Conservation (phyloP, 768 basidiomycete species). For the Termitomyces sp. region DNA sequence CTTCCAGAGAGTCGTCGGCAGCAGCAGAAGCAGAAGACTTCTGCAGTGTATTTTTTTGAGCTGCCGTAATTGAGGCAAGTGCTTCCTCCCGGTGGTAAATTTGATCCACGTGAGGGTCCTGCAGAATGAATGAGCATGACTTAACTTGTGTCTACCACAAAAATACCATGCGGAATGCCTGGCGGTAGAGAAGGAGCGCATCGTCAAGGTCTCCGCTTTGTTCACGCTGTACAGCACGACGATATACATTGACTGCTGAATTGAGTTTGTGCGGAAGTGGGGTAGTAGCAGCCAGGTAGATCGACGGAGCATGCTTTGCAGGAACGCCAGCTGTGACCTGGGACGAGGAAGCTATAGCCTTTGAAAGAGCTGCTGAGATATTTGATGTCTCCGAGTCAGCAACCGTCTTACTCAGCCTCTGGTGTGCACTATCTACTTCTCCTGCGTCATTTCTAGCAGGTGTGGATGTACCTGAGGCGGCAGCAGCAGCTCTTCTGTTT, state of each 20-base stretch:
- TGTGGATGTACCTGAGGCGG: neutral
- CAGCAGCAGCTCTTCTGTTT: slow-evolving; percentile 23
- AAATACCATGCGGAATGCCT: slow-evolving; percentile 63
- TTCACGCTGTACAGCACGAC: slow-evolving; percentile 66
- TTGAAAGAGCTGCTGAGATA: neutral
- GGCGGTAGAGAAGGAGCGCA: slow-evolving; percentile 70
- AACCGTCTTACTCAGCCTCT: slow-evolving; percentile 1
- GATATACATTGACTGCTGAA: slow-evolving; percentile 61
- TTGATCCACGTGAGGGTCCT: slow-evolving; percentile 69
- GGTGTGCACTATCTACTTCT: neutral
- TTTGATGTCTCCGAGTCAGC: neutral
- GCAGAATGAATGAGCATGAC: slow-evolving; percentile 1
- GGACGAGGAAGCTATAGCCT: slow-evolving; percentile 14
- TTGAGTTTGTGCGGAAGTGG: slow-evolving; percentile 29
- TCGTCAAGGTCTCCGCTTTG: slow-evolving; percentile 70
- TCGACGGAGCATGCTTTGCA: slow-evolving; percentile 16
- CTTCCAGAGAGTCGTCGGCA: slow-evolving; percentile 15
- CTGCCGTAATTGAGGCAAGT: slow-evolving; percentile 28
- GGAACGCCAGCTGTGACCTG: slow-evolving; percentile 14
- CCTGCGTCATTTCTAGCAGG: neutral
- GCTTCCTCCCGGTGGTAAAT: slow-evolving; percentile 59
- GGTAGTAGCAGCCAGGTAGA: slow-evolving; percentile 17
- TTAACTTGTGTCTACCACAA: neutral
- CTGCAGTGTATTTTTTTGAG: slow-evolving; percentile 15
- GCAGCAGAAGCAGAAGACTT: slow-evolving; percentile 4